Base-by-base conservation (phyloP, 257 asterid genomes). In the Cynanchum wilfordii region DNA sequence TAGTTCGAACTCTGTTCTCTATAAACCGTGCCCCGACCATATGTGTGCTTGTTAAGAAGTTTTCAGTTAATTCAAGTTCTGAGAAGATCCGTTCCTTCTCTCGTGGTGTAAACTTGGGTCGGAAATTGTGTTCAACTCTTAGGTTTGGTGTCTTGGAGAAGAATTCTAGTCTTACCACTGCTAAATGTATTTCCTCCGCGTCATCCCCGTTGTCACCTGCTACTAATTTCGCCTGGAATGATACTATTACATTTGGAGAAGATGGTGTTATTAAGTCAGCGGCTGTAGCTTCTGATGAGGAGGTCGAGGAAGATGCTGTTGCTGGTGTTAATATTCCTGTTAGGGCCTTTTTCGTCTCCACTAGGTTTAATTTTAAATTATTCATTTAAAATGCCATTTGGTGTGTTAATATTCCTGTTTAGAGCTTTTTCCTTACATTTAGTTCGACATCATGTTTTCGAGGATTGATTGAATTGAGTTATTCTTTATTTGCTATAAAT, bases 341-440 rank as follows among this genome's bases (percentile, higher is more conserved):
- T 76, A 88, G 95, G 82, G 98, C 98, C 65, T 94, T 81, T 78
- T 87, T 94, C 87, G 85, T 89, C 90, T 89, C 97, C 73, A 94
- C 97, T 55, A 91, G 98, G 98, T 94, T 79, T 54, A 76, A 29
- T 55, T 63, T 19, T 16, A 7, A 16, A 2, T 17, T 0, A 15
- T 25, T 52, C 19, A 6, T 6, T 52, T 19, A 20, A 52, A 20
- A 19, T 0, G 49, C 5, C 29, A 2, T 36, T 38, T 24, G 59
- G 29, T n/a, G n/a, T n/a, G n/a, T n/a, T n/a, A n/a, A n/a, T n/a
- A n/a, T n/a, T n/a, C n/a, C n/a, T n/a, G n/a, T n/a, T n/a, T n/a
- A n/a, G n/a, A n/a, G n/a, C n/a, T n/a, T n/a, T n/a, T n/a, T n/a
- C n/a, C n/a, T n/a, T n/a, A n/a, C n/a, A n/a, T n/a, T n/a, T n/a